phyloP scores from a whole-genome alignment of 495 filamentous ascomycete species.

The Annulohypoxylon nitens region DNA sequence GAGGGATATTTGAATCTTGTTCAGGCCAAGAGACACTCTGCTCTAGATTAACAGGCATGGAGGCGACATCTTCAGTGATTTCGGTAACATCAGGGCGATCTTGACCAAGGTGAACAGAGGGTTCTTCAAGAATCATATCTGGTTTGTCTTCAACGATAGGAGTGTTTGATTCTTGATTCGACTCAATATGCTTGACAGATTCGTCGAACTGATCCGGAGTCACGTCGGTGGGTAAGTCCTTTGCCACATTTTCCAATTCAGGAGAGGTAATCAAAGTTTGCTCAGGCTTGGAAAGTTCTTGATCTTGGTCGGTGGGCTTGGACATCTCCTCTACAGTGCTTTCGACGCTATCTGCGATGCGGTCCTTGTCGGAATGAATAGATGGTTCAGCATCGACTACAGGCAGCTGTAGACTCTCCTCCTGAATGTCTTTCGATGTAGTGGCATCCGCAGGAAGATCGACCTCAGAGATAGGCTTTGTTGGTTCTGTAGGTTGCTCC shows the following conservation, averaged over 20 bases:
- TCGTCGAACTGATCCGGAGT: neutral
- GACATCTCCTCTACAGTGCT: neutral
- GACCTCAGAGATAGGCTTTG: neutral
- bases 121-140: neutral
- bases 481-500: slow-evolving; percentile 15
- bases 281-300: neutral
- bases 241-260: slow-evolving; percentile 16
- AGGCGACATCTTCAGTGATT: neutral
- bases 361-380: slow-evolving; percentile 13
- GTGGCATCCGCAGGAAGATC: slow-evolving; percentile 12
- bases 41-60: neutral
- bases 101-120: neutral
- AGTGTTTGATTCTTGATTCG: neutral
- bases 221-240: slow-evolving; percentile 16
- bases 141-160: neutral
- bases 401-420: slow-evolving; percentile 18
- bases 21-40: neutral
- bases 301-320: slow-evolving; percentile 6
- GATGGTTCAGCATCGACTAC: slow-evolving; percentile 13
- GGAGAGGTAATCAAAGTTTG: slow-evolving; percentile 14
- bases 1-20: neutral
- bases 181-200: neutral
- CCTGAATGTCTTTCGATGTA: slow-evolving; percentile 5
- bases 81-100: neutral
- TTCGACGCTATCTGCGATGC: neutral